These are phyloP conservation scores for Decorospora gaudefroyi DNA, from an alignment of 2,329 filamentous ascomycete genomes.

Conservation along the genomic window DNA sequence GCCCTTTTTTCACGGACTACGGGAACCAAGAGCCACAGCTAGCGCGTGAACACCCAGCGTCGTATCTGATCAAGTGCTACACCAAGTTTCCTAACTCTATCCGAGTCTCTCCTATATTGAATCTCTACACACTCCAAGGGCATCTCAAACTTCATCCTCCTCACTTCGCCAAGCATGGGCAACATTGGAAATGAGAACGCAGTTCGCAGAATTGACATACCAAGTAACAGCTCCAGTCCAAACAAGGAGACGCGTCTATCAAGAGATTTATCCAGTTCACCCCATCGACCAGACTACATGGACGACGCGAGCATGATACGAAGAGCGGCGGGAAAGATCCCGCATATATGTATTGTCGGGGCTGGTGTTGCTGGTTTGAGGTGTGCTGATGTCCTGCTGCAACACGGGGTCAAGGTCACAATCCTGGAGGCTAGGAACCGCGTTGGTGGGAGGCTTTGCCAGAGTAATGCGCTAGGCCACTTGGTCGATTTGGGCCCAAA, in stretches of 20 bases:
- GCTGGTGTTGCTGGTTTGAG: constrained; percentile 72
- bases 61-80: background rate
- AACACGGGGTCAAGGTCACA: constrained; percentile 68
- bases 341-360: constrained; percentile 69
- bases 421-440: constrained; percentile 70
- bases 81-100: background rate
- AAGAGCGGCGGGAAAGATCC: constrained; percentile 45
- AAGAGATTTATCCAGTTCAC: constrained; percentile 41
- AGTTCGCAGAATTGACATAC: constrained; percentile 36
- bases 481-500: constrained; percentile 71
- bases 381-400: constrained; percentile 69
- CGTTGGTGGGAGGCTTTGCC: constrained; percentile 65
- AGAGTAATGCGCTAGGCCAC: constrained; percentile 55
- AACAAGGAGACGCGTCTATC: constrained; percentile 38
- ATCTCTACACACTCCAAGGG: background rate
- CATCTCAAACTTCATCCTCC: background rate
- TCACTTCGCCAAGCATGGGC: no score
- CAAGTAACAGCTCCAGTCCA: constrained; percentile 24
- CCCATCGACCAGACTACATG: constrained; percentile 31
- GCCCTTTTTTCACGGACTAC: no score
- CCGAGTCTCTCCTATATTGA: background rate
- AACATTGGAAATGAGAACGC: constrained; percentile 35
- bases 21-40: background rate
- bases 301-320: constrained; percentile 37
- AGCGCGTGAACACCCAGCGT: background rate